These are phyloP conservation scores for Iberis pinnata DNA, from an alignment of 345 rosid genomes.

Conservation along the genomic window DNA sequence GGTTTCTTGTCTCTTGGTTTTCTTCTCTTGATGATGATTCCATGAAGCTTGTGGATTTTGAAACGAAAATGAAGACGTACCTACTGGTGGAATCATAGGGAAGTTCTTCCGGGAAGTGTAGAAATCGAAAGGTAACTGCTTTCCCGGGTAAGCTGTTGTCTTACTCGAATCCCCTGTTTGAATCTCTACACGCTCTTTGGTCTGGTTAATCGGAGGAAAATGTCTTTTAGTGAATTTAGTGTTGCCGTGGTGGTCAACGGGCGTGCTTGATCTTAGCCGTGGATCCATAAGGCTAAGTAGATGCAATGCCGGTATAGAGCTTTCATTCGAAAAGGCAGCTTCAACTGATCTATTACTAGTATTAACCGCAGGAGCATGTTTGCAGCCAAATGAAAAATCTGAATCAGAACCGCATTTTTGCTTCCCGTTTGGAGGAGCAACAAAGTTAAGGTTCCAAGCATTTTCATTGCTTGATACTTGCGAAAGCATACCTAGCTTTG, in stretches of 20 bases:
- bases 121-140: constrained; percentile 32
- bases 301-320: constrained; percentile 76
- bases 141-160: constrained; percentile 29
- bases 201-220: constrained; percentile 37
- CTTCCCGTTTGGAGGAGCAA: constrained; percentile 37
- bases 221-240: constrained; percentile 43
- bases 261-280: constrained; percentile 42
- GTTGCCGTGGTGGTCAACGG: constrained; percentile 37
- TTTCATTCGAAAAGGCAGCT: constrained; percentile 50
- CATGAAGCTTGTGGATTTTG: constrained; percentile 38
- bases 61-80: constrained; percentile 50
- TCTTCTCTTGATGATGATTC: constrained; percentile 36
- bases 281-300: constrained; percentile 92
- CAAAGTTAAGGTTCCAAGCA: constrained; percentile 34
- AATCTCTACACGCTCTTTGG: constrained; percentile 39
- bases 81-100: constrained; percentile 34
- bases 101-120: constrained; percentile 27
- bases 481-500: constrained; percentile 28
- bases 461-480: constrained; percentile 34
- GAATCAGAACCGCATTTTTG: constrained; percentile 39
- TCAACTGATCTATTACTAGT: constrained; percentile 41
- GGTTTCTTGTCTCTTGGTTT: constrained; percentile 39
- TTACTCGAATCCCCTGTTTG: constrained; percentile 37
- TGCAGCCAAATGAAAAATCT: constrained; percentile 45
- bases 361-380: constrained; percentile 34